A percentile compares a stretch with the other conserved stretches of the same genome.
Conservation (phyloP, 352 stramenopile genomes). For the Phytophthora nicotianae region DNA sequence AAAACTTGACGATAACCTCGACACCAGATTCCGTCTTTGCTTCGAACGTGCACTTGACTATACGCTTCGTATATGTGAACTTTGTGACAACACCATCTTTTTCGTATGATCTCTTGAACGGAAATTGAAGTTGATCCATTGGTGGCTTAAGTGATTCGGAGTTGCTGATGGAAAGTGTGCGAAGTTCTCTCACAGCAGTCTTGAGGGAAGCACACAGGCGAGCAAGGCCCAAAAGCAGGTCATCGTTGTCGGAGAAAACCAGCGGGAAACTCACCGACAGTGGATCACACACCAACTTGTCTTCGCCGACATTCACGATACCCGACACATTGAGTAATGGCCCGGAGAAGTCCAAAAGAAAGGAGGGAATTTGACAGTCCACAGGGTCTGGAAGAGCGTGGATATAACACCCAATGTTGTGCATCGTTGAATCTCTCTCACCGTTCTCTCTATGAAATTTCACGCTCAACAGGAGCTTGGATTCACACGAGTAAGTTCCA, state of each 20-base stretch:
- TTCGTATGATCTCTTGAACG: neutral
- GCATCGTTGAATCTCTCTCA: neutral
- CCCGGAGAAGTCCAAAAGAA: neutral
- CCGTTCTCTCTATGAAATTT: neutral
- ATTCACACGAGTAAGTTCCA: neutral
- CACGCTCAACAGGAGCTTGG: neutral
- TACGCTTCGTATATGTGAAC: neutral
- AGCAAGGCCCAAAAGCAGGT: neutral
- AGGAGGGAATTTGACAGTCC: neutral
- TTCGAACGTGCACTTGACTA: neutral
- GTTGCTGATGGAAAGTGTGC: neutral
- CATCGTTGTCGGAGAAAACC: neutral
- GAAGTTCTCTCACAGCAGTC: neutral
- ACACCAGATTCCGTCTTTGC: neutral
- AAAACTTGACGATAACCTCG: neutral
- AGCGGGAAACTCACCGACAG: neutral
- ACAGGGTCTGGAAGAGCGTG: neutral
- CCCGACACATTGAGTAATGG: neutral
- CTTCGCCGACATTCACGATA: neutral
- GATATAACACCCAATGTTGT: neutral
- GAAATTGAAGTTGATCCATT: neutral
- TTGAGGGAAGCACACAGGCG: neutral
- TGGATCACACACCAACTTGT: neutral
- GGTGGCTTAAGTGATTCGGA: neutral
- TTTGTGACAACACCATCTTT: neutral